These are phyloP conservation scores for Starmerella vitae DNA, from an alignment of 805 yeast species.

Conservation along the genomic window DNA sequence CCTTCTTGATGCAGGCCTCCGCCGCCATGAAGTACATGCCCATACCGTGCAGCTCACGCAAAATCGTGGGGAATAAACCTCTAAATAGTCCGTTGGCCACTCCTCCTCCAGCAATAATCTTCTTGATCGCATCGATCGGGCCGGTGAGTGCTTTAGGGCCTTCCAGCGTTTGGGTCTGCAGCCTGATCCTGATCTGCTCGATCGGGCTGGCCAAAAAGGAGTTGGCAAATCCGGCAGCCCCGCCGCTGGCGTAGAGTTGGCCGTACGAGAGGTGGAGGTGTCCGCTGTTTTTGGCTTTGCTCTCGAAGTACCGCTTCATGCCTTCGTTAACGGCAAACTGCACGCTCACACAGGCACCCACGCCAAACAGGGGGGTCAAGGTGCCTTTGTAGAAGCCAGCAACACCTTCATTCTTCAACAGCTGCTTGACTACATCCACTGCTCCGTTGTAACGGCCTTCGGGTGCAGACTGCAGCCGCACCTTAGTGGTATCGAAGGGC, in stretches of 20 bases:
- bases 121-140: constrained; percentile 56
- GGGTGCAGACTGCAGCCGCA: constrained; percentile 76
- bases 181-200: constrained; percentile 84
- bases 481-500: constrained; percentile 92
- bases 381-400: constrained; percentile 88
- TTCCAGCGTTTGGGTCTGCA: constrained; percentile 66
- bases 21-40: constrained; percentile 79
- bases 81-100: constrained; percentile 47
- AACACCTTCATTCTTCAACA: constrained; percentile 69
- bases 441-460: constrained; percentile 64
- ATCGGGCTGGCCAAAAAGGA: constrained; percentile 84
- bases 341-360: constrained; percentile 95
- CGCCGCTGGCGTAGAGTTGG: constrained; percentile 74
- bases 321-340: constrained; percentile 92
- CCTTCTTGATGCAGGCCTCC: constrained; percentile 69
- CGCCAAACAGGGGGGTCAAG: constrained; percentile 77
- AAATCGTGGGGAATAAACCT: constrained; percentile 70
- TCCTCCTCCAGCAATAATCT: constrained; percentile 44
- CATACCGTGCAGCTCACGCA: constrained; percentile 77
- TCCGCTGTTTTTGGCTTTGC: constrained; percentile 22
- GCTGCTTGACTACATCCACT: constrained; percentile 57
- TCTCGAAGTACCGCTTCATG: constrained; percentile 67
- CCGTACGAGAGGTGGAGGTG: constrained; percentile 30
- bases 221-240: constrained; percentile 85
- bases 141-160: constrained; percentile 45